These are phyloP conservation scores for Cyberlindnera subsufficiens DNA, from an alignment of 805 yeast species.

Conservation along the genomic window DNA sequence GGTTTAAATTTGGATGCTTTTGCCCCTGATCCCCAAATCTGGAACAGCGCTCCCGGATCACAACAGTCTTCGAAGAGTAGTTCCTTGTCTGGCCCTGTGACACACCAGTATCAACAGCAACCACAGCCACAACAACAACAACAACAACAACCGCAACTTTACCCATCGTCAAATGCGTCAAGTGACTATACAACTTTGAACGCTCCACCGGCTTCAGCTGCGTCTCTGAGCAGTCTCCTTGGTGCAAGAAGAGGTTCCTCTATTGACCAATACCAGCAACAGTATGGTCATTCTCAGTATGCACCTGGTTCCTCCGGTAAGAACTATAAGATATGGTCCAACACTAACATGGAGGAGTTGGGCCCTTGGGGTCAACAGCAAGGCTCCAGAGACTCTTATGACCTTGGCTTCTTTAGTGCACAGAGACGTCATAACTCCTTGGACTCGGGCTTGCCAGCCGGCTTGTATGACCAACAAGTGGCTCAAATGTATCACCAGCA, in stretches of 20 bases:
- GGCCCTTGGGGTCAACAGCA: background rate
- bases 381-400: background rate
- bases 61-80: background rate
- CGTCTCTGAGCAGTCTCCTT: slow-evolving; percentile 1
- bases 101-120: too few species aligned
- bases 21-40: slow-evolving; percentile 3
- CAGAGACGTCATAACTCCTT: slow-evolving; percentile 1
- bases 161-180: too few species aligned
- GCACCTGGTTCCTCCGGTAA: background rate
- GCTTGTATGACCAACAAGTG: background rate
- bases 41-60: slow-evolving; percentile 1
- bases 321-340: slow-evolving; percentile 1
- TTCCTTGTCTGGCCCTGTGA: background rate
- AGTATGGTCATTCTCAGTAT: background rate
- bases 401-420: background rate
- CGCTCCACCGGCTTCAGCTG: background rate
- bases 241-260: slow-evolving; percentile 15
- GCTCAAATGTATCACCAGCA: slow-evolving; percentile 3
- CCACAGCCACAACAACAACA: too few species aligned
- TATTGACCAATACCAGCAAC: slow-evolving; percentile 8
- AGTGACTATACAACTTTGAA: too few species aligned
- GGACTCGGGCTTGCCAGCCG: background rate
- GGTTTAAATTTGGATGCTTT: slow-evolving; percentile 1
- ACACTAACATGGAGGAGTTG: background rate
- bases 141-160: too few species aligned